Percentiles rank a stretch among this genome's conserved stretches.
Conservation (phyloP, 192 early-diverging fungal species). For the Coemansia sp. region DNA sequence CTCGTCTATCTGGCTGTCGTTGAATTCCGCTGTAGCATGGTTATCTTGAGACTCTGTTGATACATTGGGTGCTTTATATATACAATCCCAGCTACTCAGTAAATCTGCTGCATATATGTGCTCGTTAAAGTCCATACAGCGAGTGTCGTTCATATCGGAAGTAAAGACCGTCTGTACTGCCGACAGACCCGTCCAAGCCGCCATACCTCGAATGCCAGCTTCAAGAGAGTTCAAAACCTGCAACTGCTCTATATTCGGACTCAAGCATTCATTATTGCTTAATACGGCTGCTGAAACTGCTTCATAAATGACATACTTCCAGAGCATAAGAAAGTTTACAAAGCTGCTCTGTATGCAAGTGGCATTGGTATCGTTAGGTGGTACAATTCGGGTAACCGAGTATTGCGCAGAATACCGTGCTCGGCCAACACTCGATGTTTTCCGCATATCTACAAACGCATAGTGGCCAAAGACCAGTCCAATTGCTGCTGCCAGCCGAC, state of each 20-base stretch:
- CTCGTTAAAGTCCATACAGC: too few relatives aligned
- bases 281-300: not conserved
- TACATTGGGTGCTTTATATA: too few relatives aligned
- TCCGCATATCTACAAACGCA: conserved; percentile 6
- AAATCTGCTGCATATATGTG: too few relatives aligned
- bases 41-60: too few relatives aligned
- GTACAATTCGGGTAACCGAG: conserved; percentile 7
- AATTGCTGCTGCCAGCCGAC: conserved; percentile 5
- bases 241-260: too few relatives aligned
- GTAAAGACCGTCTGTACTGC: too few relatives aligned
- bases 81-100: too few relatives aligned
- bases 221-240: too few relatives aligned
- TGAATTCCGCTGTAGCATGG: not conserved
- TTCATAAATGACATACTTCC: conserved; percentile 9
- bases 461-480: conserved; percentile 3
- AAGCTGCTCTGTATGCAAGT: not conserved
- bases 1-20: conserved; percentile 9
- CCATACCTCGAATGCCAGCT: too few relatives aligned
- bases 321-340: conserved; percentile 3
- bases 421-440: not conserved
- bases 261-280: not conserved
- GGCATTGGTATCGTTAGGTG: not conserved
- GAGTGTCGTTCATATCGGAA: too few relatives aligned
- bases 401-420: not conserved
- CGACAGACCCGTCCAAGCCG: too few relatives aligned